Conservation (phyloP, 2,329 filamentous ascomycete species). For the Whalleya microplaca region DNA sequence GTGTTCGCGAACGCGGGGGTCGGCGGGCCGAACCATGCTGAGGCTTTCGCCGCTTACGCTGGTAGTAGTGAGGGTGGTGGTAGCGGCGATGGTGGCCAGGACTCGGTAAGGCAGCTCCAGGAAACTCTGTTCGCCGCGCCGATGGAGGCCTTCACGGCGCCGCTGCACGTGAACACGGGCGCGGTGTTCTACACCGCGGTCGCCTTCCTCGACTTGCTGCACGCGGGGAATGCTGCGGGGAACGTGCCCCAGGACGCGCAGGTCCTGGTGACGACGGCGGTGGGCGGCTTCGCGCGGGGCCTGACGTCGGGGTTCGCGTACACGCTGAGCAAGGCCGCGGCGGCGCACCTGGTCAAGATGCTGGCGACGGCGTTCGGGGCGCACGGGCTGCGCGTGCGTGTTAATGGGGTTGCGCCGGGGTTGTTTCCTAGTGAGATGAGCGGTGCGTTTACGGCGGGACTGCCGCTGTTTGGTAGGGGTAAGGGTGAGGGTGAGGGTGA, state of each 20-base stretch:
- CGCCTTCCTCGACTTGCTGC: slow-evolving; percentile 63
- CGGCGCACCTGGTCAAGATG: slow-evolving; percentile 67
- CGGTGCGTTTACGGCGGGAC: background rate
- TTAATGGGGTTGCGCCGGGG: slow-evolving; percentile 33
- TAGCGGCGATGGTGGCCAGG: background rate
- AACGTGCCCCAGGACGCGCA: slow-evolving; percentile 49
- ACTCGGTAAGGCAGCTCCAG: background rate
- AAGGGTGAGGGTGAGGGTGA: slow-evolving; percentile 35
- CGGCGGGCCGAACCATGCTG: slow-evolving; percentile 27
- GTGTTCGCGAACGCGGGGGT: slow-evolving; percentile 63
- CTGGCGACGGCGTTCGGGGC: slow-evolving; percentile 64
- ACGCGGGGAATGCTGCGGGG: slow-evolving; percentile 56
- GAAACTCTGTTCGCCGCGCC: background rate
- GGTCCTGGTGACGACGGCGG: slow-evolving; percentile 64
- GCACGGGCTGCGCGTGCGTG: slow-evolving; percentile 47
- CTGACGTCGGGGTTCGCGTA: slow-evolving; percentile 67
- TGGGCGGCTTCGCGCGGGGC: slow-evolving; percentile 64
- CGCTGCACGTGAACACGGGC: slow-evolving; percentile 62
- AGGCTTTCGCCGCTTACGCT: too few species aligned
- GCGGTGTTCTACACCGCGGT: slow-evolving; percentile 66
- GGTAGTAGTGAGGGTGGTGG: too few species aligned
- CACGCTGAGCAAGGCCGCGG: slow-evolving; percentile 67
- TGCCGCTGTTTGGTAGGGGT: too few species aligned
- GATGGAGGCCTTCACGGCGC: slow-evolving; percentile 59
- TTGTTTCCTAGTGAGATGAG: slow-evolving; percentile 53